Conservation (phyloP, 805 yeast species). For the Teunomyces stri region DNA sequence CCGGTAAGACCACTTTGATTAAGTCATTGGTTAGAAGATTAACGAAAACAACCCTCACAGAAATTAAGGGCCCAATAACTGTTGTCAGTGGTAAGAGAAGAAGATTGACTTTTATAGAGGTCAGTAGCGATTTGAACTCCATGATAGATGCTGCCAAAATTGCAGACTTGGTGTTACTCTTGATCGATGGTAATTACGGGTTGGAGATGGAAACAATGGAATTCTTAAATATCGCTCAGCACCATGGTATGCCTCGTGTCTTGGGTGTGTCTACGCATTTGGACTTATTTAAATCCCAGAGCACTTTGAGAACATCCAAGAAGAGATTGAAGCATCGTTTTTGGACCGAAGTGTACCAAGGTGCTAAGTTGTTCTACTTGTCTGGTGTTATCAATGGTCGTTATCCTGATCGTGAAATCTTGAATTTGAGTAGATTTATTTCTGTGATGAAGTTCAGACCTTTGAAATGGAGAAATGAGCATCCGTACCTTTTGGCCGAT, state of each 20-base stretch:
- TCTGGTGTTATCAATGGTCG: constrained; percentile 97
- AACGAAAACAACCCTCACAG: constrained; percentile 81
- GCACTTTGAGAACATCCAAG: constrained; percentile 87
- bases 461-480: constrained; percentile 98
- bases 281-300: constrained; percentile 86
- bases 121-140: constrained; percentile 86
- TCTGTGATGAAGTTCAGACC: constrained; percentile 98
- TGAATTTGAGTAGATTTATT: constrained; percentile 87
- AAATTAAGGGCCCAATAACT: constrained; percentile 93
- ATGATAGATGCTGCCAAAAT: constrained; percentile 96
- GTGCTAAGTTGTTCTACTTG: constrained; percentile 91
- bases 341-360: constrained; percentile 99
- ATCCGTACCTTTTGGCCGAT: constrained; percentile 89
- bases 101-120: constrained; percentile 89
- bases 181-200: constrained; percentile 97
- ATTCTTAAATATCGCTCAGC: constrained; percentile 91
- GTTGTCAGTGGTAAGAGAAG: constrained; percentile 94
- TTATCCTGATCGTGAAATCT: constrained; percentile 94
- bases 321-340: constrained; percentile 89
- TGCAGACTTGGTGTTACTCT: constrained; percentile 83
- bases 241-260: constrained; percentile 98
- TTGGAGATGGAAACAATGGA: constrained; percentile 99
- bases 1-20: constrained; percentile 93
- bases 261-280: constrained; percentile 94
- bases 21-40: constrained; percentile 83